These are phyloP conservation scores for Pyricularia sp. DNA, from an alignment of 2,329 filamentous ascomycete genomes.

Conservation along the genomic window DNA sequence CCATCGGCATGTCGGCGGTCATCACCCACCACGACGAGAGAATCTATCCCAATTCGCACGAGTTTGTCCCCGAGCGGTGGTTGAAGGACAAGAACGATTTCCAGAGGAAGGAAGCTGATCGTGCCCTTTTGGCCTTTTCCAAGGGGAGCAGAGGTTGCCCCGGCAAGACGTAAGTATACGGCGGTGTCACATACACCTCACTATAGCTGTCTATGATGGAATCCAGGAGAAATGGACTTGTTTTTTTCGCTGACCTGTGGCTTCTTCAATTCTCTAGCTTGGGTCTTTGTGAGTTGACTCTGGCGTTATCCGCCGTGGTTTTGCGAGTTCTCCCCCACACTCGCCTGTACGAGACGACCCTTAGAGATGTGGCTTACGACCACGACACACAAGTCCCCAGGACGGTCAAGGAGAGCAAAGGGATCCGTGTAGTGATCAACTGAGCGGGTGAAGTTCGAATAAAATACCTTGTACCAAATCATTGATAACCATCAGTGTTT, in stretches of 20 bases:
- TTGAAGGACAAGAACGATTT: slow-evolving; percentile 16
- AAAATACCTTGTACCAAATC: no score
- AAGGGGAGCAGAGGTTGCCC: slow-evolving; percentile 28
- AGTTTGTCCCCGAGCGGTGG: slow-evolving; percentile 27
- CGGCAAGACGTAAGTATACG: slow-evolving; percentile 20
- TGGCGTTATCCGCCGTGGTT: background rate
- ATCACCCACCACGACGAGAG: slow-evolving; percentile 25
- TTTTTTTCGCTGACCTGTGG: background rate
- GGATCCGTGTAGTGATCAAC: background rate
- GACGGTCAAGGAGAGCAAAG: background rate
- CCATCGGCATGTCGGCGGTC: slow-evolving; percentile 23
- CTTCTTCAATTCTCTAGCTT: background rate
- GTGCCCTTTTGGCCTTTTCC: slow-evolving; percentile 26
- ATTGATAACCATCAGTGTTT: no score
- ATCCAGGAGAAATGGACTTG: no score
- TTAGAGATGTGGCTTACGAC: background rate
- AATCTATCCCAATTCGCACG: slow-evolving; percentile 22
- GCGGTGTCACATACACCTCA: no score
- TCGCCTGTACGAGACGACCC: background rate
- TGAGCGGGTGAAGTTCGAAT: background rate
- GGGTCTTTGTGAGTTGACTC: background rate
- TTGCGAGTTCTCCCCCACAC: background rate
- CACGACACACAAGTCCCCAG: background rate
- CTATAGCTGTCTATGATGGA: no score
- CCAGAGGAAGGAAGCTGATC: slow-evolving; percentile 16